Evolutionary conservation across 164 flowering plant genomes (phyloP).

Genomic region (Macadamia integrifolia): DNA sequence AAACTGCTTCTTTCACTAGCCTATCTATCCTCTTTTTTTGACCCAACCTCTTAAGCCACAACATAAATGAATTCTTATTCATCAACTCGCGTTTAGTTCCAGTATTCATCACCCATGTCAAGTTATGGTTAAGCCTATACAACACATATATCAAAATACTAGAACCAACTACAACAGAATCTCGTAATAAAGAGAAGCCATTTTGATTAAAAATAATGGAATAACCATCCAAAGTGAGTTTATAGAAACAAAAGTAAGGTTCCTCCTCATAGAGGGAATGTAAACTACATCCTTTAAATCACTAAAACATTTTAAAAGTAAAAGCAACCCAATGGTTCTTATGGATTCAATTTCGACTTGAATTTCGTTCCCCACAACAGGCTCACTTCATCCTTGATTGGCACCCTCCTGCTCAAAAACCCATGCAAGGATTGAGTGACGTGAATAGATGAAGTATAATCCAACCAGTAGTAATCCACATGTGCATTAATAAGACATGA

Average conservation of each 20-base stretch:
- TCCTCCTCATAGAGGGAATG: too few species aligned
- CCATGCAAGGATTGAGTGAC: too few species aligned
- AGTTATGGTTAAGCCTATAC: background rate
- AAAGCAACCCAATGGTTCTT: background rate
- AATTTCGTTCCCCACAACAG: background rate
- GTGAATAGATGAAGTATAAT: background rate
- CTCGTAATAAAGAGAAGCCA: too few species aligned
- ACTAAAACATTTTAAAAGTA: too few species aligned
- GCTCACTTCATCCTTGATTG: constrained; percentile 12
- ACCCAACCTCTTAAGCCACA: too few species aligned
- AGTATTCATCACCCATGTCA: background rate
- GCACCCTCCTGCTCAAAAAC: background rate
- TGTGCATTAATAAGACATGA: constrained; percentile 12
- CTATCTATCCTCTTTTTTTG: constrained; percentile 5
- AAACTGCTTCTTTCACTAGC: constrained; percentile 15
- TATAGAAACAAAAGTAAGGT: too few species aligned
- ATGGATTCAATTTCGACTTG: background rate
- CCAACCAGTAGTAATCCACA: constrained; percentile 11
- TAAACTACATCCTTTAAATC: too few species aligned
- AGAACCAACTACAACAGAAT: too few species aligned
- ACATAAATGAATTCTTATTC: too few species aligned
- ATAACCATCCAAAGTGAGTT: too few species aligned
- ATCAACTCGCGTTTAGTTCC: background rate
- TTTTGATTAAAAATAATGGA: too few species aligned
- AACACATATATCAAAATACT: background rate